Conservation (phyloP, 805 yeast genomes). For the Hanseniaspora occidentalis region DNA sequence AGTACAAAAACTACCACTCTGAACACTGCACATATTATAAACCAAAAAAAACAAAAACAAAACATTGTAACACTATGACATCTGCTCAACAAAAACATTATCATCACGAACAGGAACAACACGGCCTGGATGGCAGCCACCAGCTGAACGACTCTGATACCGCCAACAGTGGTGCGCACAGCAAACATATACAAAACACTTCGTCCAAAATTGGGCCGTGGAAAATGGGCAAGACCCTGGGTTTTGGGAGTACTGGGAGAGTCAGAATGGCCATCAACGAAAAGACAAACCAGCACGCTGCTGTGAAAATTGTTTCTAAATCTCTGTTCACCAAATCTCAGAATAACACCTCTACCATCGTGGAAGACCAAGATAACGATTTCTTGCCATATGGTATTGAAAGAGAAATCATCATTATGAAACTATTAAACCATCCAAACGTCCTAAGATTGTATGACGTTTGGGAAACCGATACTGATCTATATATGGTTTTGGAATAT, state of each 20-base stretch:
- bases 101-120: not conserved
- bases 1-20: too few species aligned
- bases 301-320: slow-evolving; percentile 92
- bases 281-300: slow-evolving; percentile 79
- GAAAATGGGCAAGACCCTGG: slow-evolving; percentile 89
- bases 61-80: too few species aligned
- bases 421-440: slow-evolving; percentile 63
- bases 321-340: slow-evolving; percentile 39
- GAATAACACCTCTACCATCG: slow-evolving; percentile 18
- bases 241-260: slow-evolving; percentile 94
- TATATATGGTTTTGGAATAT: slow-evolving; percentile 83
- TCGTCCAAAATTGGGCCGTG: slow-evolving; percentile 65
- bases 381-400: slow-evolving; percentile 75
- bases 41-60: not conserved
- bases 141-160: not conserved
- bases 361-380: slow-evolving; percentile 36
- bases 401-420: slow-evolving; percentile 78
- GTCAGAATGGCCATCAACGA: slow-evolving; percentile 85
- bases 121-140: too few species aligned
- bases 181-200: not conserved
- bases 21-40: not conserved
- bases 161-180: not conserved
- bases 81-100: too few species aligned
- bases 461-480: slow-evolving; percentile 75
- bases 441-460: slow-evolving; percentile 72